phyloP scores from a whole-genome alignment of 2,329 filamentous ascomycete species.

The Sclerotinia trifoliorum region DNA sequence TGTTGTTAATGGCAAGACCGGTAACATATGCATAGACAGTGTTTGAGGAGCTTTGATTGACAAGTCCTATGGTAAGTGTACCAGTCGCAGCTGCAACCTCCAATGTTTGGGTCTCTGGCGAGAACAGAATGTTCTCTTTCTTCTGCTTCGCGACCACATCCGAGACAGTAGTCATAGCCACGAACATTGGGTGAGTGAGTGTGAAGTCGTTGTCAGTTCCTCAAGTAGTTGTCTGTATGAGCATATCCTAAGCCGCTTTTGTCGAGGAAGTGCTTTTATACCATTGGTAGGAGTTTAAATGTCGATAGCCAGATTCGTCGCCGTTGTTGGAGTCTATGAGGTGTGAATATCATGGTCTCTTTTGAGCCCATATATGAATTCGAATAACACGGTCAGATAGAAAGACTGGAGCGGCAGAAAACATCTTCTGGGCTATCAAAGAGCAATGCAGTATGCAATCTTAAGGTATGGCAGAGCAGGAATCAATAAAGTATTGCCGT shows the following conservation, averaged over 20 bases:
- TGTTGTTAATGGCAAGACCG: conserved; percentile 59
- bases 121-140: conserved; percentile 24
- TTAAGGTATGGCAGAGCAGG: not conserved
- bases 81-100: conserved; percentile 9
- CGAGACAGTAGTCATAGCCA: conserved; percentile 29
- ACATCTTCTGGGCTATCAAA: not conserved
- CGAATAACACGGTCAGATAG: not conserved
- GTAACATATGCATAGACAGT: conserved; percentile 70
- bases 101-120: conserved; percentile 22
- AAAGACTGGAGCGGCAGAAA: not conserved
- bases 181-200: conserved; percentile 7
- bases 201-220: not conserved
- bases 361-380: conserved; percentile 8
- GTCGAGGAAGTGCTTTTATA: conserved; percentile 1
- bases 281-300: not conserved
- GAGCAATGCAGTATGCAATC: not conserved
- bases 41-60: conserved; percentile 64
- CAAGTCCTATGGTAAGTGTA: conserved; percentile 58
- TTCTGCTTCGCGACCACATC: conserved; percentile 27
- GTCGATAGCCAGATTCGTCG: conserved; percentile 21
- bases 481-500: not conserved
- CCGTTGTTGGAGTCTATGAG: conserved; percentile 19
- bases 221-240: not conserved
- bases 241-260: not conserved
- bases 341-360: conserved; percentile 14